These are phyloP conservation scores for Hericium coralloides DNA, from an alignment of 768 basidiomycete genomes.

Conservation along the genomic window DNA sequence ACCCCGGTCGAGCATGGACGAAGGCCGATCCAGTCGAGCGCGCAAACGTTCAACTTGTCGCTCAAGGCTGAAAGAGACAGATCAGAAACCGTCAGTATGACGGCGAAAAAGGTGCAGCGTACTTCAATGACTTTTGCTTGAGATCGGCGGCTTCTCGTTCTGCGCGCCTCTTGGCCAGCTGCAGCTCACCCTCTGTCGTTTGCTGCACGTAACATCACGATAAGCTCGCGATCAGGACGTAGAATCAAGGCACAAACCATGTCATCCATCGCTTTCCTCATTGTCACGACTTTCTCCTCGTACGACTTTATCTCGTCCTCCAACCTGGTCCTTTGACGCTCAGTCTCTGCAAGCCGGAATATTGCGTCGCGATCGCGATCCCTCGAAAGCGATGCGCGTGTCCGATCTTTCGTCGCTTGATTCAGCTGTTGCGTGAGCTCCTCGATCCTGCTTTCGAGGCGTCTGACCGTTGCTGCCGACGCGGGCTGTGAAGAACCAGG, in stretches of 20 bases:
- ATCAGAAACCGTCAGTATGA: neutral
- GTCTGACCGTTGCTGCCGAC: slow-evolving; percentile 35
- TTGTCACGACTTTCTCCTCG: slow-evolving; percentile 45
- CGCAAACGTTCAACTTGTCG: neutral
- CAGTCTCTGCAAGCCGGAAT: slow-evolving; percentile 48
- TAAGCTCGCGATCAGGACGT: neutral
- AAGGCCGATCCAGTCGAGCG: neutral
- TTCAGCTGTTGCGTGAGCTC: slow-evolving; percentile 57
- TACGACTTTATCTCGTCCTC: slow-evolving; percentile 59
- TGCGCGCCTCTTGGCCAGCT: slow-evolving; percentile 63
- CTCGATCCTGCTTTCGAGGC: slow-evolving; percentile 63
- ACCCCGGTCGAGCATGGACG: slow-evolving; percentile 1
- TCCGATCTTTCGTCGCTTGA: slow-evolving; percentile 39
- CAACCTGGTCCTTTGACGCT: slow-evolving; percentile 49
- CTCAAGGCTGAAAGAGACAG: neutral
- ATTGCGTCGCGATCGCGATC: slow-evolving; percentile 41
- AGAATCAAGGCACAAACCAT: slow-evolving; percentile 37
- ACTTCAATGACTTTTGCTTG: slow-evolving; percentile 65
- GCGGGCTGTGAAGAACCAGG: slow-evolving; percentile 42
- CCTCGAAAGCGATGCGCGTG: slow-evolving; percentile 26
- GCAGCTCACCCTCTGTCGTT: slow-evolving; percentile 58
- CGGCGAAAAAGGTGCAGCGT: slow-evolving; percentile 16
- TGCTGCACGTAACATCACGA: slow-evolving; percentile 35
- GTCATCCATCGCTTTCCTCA: slow-evolving; percentile 52
- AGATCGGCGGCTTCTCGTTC: slow-evolving; percentile 71